These are phyloP conservation scores for Mycena kentingensis DNA, from an alignment of 768 basidiomycete species.

Conservation along the genomic window DNA sequence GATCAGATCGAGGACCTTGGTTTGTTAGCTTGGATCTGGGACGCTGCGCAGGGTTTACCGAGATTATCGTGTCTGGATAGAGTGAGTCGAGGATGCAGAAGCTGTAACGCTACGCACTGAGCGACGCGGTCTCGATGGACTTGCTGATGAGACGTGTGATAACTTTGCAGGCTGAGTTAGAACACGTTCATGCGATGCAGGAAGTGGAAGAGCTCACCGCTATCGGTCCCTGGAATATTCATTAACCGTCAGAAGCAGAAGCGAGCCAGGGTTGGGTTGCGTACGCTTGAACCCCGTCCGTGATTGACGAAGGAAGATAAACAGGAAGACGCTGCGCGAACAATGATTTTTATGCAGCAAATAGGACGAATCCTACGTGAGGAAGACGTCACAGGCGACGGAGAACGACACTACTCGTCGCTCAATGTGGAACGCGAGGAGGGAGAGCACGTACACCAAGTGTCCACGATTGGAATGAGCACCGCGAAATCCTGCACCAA, in stretches of 20 bases:
- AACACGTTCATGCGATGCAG: too few relatives aligned
- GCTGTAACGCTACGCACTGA: too few relatives aligned
- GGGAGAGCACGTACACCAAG: not conserved
- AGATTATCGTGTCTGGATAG: too few relatives aligned
- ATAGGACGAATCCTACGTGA: not conserved
- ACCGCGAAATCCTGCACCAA: constrained; percentile 4
- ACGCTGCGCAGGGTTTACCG: too few relatives aligned
- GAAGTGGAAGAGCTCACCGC: too few relatives aligned
- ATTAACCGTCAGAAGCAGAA: too few relatives aligned
- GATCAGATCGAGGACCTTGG: constrained; percentile 2
- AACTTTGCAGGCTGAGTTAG: too few relatives aligned
- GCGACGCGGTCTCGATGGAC: too few relatives aligned
- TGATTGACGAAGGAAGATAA: constrained; percentile 1
- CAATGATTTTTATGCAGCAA: not conserved
- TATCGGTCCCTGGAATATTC: too few relatives aligned
- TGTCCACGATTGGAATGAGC: constrained; percentile 4
- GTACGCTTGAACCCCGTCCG: constrained; percentile 1
- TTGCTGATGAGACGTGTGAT: too few relatives aligned
- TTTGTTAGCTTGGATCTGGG: not conserved
- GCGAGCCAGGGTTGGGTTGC: not conserved
- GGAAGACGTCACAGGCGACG: constrained; percentile 1
- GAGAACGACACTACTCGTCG: not conserved
- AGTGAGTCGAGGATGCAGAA: too few relatives aligned
- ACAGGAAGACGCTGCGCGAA: not conserved
- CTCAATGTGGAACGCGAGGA: not conserved